phyloP scores from a whole-genome alignment of 345 rosid species.

The Acer yangbiense region DNA sequence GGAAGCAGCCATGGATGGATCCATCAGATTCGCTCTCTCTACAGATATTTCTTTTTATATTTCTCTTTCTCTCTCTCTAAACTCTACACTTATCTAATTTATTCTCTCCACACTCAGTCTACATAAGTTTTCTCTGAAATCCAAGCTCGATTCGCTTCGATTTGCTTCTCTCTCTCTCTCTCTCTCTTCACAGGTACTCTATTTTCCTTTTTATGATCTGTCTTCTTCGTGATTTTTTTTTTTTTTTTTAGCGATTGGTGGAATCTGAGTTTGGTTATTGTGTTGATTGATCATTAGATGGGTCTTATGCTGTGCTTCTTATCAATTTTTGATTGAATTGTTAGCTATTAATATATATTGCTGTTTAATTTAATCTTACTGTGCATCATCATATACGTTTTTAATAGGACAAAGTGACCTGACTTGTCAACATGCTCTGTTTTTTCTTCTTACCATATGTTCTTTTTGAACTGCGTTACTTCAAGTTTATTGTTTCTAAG shows the following conservation, averaged over 20 bases:
- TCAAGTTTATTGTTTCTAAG: background rate
- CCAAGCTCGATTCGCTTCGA: background rate
- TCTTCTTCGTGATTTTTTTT: too few species aligned
- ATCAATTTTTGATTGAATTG: background rate
- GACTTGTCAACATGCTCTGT: background rate
- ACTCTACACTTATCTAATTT: too few species aligned
- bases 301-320: background rate
- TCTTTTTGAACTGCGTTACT: background rate
- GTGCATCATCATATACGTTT: too few species aligned
- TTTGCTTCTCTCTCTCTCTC: background rate
- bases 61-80: too few species aligned
- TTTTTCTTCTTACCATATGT: background rate
- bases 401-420: background rate
- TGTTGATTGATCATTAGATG: background rate
- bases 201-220: too few species aligned
- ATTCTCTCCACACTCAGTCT: background rate
- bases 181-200: background rate
- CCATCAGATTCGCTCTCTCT: slow-evolving; percentile 12
- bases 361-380: too few species aligned
- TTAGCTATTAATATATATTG: background rate
- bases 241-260: background rate
- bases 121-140: background rate
- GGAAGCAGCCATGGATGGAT: slow-evolving; percentile 9
- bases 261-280: background rate
- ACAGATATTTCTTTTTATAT: background rate